Evolutionary conservation across 352 stramenopile species (phyloP), one percentile per base, ranked within the genome.

Genomic region (Phytophthora brassicae): DNA sequence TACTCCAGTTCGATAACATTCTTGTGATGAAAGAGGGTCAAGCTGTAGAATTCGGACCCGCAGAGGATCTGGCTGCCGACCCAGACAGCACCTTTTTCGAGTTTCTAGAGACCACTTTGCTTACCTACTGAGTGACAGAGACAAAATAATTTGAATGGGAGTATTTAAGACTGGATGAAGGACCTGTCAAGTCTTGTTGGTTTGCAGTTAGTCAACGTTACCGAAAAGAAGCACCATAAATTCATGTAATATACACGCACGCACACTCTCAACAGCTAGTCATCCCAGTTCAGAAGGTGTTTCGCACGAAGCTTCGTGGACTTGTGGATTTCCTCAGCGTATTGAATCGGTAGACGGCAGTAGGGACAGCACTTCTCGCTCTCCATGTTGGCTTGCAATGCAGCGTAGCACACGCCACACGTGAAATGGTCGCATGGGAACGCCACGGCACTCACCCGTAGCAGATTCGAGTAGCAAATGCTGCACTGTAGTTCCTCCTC

Each of bases 401-500:
- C 79, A 14, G 72, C 64, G 26, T 80, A 84, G 58, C 81, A 90
- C 56, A 83, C 76, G 4, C 52, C 69, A 35, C 81, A 90, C 9
- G 75, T 79, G 39, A 88, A 87, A 44, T 90, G 81, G 57, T 90
- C 69, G 56, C 81, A 88, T 19, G 72, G 59, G 64, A 90, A 90
- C 14, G 70, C 81, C 11, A 90, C 72, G 0, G 77, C 69, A 29
- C 77, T 66, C 19, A 78, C 75, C 14, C 79, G 70, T n/a, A 85
- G 57, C 14, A 90, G 53, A 46, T 88, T 66, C 31, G 80, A 79
- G 56, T 86, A 90, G 63, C 81, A 90, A 54, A 90, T 90, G 12
- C 78, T 88, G 66, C 81, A 90, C 29, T 85, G 77, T n/a, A 90
- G 51, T 14, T 85, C 74, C 64, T 90, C 81, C 24, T 90, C 81